Conservation (phyloP, 129 eudicot species). For the Tagetes erecta region DNA sequence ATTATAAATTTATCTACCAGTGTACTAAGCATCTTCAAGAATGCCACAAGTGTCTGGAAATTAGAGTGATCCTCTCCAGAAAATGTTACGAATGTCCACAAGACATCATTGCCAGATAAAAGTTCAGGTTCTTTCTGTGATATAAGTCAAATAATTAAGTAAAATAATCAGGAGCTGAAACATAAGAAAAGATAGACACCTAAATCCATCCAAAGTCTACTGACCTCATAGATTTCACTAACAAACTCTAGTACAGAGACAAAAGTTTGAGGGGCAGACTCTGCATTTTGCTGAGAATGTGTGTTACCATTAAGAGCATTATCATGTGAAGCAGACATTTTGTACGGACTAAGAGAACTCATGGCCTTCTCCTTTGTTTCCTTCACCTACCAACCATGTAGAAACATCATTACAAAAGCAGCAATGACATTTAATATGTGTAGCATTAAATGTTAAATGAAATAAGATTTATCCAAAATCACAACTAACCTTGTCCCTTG, state of each 20-base stretch:
- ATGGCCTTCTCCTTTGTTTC: constrained; percentile 94
- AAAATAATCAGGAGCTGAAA: constrained; percentile 1
- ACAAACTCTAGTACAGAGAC: constrained; percentile 88
- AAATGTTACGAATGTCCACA: constrained; percentile 96
- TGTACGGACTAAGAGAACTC: constrained; percentile 69
- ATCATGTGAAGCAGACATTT: constrained; percentile 52
- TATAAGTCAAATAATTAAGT: constrained; percentile 17
- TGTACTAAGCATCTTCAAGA: constrained; percentile 86
- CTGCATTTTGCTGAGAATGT: constrained; percentile 53
- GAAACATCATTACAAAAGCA: constrained; percentile 10
- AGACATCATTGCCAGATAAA: constrained; percentile 81
- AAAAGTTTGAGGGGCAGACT: constrained; percentile 58
- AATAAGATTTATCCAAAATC: neutral
- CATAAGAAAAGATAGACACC: neutral
- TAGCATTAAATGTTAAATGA: neutral
- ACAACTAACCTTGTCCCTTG: constrained; percentile 88
- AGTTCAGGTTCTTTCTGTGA: constrained; percentile 94
- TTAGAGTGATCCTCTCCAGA: constrained; percentile 97
- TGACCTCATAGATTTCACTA: constrained; percentile 91
- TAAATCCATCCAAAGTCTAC: constrained; percentile 23
- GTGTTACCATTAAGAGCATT: constrained; percentile 43
- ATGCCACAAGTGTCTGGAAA: constrained; percentile 93
- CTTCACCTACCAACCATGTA: constrained; percentile 58
- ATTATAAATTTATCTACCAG: constrained; percentile 52
- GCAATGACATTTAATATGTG: neutral